phyloP scores from a whole-genome alignment of 1,284 basidiomycete species.

The Mrakiaceae sp. region DNA sequence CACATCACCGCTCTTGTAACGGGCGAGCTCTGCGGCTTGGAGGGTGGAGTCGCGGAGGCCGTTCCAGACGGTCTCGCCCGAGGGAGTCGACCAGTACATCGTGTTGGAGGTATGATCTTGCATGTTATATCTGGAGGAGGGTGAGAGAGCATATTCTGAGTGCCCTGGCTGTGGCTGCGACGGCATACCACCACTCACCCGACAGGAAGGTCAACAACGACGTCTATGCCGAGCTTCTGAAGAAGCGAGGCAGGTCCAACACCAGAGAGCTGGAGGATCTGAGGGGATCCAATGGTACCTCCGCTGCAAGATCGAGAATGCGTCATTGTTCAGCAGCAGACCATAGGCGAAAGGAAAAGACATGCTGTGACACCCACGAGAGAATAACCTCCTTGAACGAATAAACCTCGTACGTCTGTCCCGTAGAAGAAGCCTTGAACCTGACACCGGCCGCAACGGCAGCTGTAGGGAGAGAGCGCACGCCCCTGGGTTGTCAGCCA shows the following conservation, averaged over 20 bases:
- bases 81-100: slow-evolving; percentile 10
- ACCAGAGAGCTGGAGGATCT: slow-evolving; percentile 58
- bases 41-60: slow-evolving; percentile 17
- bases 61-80: slow-evolving; percentile 29
- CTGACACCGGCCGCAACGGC: slow-evolving; percentile 48
- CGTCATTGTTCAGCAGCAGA: not conserved
- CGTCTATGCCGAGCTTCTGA: slow-evolving; percentile 41
- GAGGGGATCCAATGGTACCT: slow-evolving; percentile 53
- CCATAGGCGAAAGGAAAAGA: not conserved
- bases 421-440: slow-evolving; percentile 39
- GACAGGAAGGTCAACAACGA: slow-evolving; percentile 49
- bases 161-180: not conserved
- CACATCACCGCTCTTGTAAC: slow-evolving; percentile 14
- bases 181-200: slow-evolving; percentile 35
- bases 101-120: slow-evolving; percentile 36
- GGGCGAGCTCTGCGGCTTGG: slow-evolving; percentile 13
- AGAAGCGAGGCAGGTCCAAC: slow-evolving; percentile 54
- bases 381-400: slow-evolving; percentile 45
- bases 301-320: slow-evolving; percentile 28
- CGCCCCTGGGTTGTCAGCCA: not conserved
- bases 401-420: slow-evolving; percentile 37
- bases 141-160: not conserved
- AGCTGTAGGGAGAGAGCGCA: slow-evolving; percentile 30
- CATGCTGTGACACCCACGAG: slow-evolving; percentile 19
- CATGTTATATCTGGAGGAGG: slow-evolving; percentile 43